A percentile compares a stretch with the other conserved stretches of the same genome.
Conservation (phyloP, 2,329 filamentous ascomycete species). For the Pestalotiopsis sp. region DNA sequence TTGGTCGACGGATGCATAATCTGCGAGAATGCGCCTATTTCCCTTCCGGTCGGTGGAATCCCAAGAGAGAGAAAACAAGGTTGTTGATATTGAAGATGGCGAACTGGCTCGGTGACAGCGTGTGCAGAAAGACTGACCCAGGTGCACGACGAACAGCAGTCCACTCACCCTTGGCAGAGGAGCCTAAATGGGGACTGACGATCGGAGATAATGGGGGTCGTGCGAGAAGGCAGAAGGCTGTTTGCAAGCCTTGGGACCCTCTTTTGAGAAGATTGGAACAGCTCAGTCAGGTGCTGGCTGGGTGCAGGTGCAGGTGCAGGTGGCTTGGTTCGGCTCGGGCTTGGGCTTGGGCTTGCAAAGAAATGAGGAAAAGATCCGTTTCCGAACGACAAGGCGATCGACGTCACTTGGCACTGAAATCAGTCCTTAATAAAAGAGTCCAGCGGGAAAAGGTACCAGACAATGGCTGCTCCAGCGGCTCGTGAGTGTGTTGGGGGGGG, state of each 20-base stretch:
- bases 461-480: neutral
- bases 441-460: neutral
- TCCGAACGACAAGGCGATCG: neutral
- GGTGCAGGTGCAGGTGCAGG: no score
- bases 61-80: neutral
- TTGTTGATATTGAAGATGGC: neutral
- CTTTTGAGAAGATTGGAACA: neutral
- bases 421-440: neutral
- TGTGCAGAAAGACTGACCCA: neutral
- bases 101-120: neutral
- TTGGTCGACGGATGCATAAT: slow-evolving; percentile 9
- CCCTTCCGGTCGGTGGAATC: neutral
- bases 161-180: neutral
- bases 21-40: neutral
- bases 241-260: neutral
- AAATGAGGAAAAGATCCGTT: slow-evolving; percentile 9
- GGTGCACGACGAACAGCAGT: neutral
- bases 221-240: neutral
- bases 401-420: neutral
- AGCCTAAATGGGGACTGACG: slow-evolving; percentile 1
- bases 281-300: neutral
- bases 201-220: neutral
- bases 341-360: neutral
- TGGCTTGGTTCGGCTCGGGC: no score
- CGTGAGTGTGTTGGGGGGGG: neutral